Evolutionary conservation across 2,329 filamentous ascomycete genomes (phyloP).

Genomic region (Cladosporium sphaerospermum): DNA sequence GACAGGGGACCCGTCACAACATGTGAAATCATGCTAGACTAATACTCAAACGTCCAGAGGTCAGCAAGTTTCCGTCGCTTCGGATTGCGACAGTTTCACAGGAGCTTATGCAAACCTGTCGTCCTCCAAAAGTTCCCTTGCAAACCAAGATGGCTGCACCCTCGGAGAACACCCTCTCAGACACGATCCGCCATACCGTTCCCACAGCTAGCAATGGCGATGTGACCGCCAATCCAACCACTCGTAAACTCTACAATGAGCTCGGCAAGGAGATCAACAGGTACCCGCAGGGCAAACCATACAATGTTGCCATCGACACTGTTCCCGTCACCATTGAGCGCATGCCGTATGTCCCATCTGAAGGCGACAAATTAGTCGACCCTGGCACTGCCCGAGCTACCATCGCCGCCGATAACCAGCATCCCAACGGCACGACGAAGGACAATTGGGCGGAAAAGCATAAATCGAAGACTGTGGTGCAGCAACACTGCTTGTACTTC

Average conservation of each 20-base stretch:
- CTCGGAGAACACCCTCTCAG: no score
- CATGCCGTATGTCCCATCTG: slow-evolving; percentile 20
- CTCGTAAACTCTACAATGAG: slow-evolving; percentile 1
- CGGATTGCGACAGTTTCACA: no score
- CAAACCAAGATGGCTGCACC: no score
- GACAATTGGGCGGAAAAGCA: slow-evolving; percentile 34
- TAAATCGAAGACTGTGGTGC: slow-evolving; percentile 36
- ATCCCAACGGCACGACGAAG: slow-evolving; percentile 38
- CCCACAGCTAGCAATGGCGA: neutral
- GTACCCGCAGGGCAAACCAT: slow-evolving; percentile 13
- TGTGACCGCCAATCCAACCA: neutral
- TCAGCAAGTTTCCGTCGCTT: no score
- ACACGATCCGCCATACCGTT: neutral
- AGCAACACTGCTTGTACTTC: slow-evolving; percentile 50
- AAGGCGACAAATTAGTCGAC: slow-evolving; percentile 19
- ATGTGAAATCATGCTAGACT: no score
- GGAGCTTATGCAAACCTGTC: no score
- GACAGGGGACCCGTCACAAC: no score
- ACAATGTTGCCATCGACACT: slow-evolving; percentile 17
- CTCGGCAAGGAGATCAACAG: slow-evolving; percentile 9
- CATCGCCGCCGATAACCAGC: slow-evolving; percentile 34
- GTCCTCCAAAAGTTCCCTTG: no score
- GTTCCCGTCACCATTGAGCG: slow-evolving; percentile 21
- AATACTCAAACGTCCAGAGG: no score
- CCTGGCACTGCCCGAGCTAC: slow-evolving; percentile 38